Percentiles rank a stretch among this genome's conserved stretches.
These are phyloP conservation scores for Pythium coloratum DNA, from an alignment of 352 stramenopile species.

Conservation along the genomic window DNA sequence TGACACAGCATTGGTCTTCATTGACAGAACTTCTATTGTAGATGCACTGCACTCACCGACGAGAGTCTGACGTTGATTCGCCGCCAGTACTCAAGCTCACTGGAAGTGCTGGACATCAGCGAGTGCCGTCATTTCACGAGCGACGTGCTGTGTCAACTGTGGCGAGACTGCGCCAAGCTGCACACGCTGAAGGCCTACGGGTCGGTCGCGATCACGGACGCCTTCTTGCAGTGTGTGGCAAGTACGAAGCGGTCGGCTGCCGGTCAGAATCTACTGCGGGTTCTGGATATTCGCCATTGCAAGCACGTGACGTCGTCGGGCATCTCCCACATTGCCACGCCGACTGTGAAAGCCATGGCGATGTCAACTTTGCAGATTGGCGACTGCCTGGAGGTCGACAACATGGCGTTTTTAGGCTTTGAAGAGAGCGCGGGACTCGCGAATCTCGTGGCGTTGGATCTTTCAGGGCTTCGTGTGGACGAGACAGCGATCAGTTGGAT, in stretches of 20 bases:
- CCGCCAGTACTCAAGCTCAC: slow-evolving; percentile 36
- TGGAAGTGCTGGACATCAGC: slow-evolving; percentile 53
- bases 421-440: slow-evolving; percentile 40
- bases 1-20: too few relatives aligned
- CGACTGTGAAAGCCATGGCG: slow-evolving; percentile 31
- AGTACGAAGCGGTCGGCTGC: slow-evolving; percentile 40
- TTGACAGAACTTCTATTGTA: slow-evolving; percentile 1
- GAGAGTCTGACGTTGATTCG: slow-evolving; percentile 45
- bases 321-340: slow-evolving; percentile 51
- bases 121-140: slow-evolving; percentile 66
- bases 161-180: slow-evolving; percentile 56
- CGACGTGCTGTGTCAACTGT: slow-evolving; percentile 46
- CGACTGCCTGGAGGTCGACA: slow-evolving; percentile 58
- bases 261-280: slow-evolving; percentile 23
- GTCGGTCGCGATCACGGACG: slow-evolving; percentile 52
- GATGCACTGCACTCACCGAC: slow-evolving; percentile 56
- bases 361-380: slow-evolving; percentile 40
- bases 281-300: slow-evolving; percentile 59
- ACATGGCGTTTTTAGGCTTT: slow-evolving; percentile 80
- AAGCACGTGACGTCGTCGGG: slow-evolving; percentile 67
- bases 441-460: slow-evolving; percentile 36
- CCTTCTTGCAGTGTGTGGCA: slow-evolving; percentile 54
- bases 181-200: slow-evolving; percentile 44
- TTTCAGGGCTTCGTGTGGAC: slow-evolving; percentile 50
- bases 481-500: slow-evolving; percentile 77